These are phyloP conservation scores for Vinca minor DNA, from an alignment of 257 asterid genomes.

Conservation along the genomic window DNA sequence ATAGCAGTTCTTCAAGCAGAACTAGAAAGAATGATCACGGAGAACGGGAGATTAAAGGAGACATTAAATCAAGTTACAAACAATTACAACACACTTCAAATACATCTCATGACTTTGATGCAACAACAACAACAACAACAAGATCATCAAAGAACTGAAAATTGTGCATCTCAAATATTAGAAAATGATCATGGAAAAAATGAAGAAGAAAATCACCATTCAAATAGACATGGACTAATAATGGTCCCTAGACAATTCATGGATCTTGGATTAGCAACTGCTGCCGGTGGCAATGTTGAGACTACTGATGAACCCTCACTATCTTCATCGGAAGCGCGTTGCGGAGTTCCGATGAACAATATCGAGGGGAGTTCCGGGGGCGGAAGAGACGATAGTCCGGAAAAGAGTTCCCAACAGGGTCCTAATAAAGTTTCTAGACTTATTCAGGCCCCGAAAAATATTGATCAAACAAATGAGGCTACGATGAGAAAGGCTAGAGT, in stretches of 20 bases:
- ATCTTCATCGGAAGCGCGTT: conserved; percentile 53
- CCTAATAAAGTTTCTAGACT: conserved; percentile 46
- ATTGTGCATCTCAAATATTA: conserved; percentile 19
- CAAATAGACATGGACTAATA: conserved; percentile 31
- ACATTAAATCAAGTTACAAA: conserved; percentile 36
- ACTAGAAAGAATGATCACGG: conserved; percentile 46
- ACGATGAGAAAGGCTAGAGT: conserved; percentile 98
- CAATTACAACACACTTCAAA: conserved; percentile 42
- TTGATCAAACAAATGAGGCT: conserved; percentile 79
- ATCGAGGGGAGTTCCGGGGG: conserved; percentile 8
- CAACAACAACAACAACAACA: conserved; percentile 33
- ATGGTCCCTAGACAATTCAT: conserved; percentile 78
- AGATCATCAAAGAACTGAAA: conserved; percentile 15
- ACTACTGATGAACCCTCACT: conserved; percentile 40
- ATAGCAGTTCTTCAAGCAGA: conserved; percentile 50
- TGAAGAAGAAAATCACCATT: neutral
- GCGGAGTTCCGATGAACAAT: conserved; percentile 26
- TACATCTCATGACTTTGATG: conserved; percentile 46
- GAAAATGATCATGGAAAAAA: conserved; percentile 20
- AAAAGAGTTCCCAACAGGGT: conserved; percentile 28
- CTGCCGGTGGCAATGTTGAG: conserved; percentile 19
- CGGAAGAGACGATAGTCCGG: conserved; percentile 33
- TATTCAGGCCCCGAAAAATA: conserved; percentile 27
- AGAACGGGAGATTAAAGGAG: conserved; percentile 44
- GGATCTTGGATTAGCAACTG: conserved; percentile 54